These are phyloP conservation scores for Blumeriella jaapii DNA, from an alignment of 2,329 filamentous ascomycete species.

Conservation along the genomic window DNA sequence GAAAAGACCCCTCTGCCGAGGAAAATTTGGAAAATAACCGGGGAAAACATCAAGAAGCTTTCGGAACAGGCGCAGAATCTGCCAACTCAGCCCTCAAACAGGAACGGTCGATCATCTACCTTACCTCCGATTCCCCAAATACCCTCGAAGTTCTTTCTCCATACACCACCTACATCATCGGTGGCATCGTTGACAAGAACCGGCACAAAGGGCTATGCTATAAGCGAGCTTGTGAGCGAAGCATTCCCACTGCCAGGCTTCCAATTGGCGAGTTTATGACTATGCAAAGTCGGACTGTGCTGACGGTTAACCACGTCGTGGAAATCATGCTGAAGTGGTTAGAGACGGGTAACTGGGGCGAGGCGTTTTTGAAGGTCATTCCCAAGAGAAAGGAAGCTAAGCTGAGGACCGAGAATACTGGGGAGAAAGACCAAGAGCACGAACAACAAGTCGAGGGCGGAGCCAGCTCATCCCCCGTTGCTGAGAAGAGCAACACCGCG, in stretches of 20 bases:
- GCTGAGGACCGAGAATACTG: constrained; percentile 35
- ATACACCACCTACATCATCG: constrained; percentile 84
- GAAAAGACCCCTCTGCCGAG: too few relatives aligned
- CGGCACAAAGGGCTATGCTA: constrained; percentile 92
- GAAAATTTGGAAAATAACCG: not conserved
- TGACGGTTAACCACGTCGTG: constrained; percentile 90
- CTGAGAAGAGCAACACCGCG: too few relatives aligned
- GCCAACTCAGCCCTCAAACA: constrained; percentile 3
- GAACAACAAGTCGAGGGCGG: constrained; percentile 1
- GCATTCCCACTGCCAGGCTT: constrained; percentile 78
- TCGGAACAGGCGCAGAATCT: not conserved
- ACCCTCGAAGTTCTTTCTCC: constrained; percentile 75
- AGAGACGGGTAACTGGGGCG: constrained; percentile 80
- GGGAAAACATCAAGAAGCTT: not conserved
- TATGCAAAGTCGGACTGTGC: constrained; percentile 74
- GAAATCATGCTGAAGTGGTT: constrained; percentile 96
- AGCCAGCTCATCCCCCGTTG: not conserved
- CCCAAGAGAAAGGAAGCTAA: constrained; percentile 80
- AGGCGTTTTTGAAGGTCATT: constrained; percentile 79
- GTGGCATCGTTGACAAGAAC: constrained; percentile 92
- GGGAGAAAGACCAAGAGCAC: constrained; percentile 9
- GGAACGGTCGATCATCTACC: constrained; percentile 61
- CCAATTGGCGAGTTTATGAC: constrained; percentile 93
- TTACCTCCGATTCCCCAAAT: constrained; percentile 83
- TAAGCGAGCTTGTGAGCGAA: constrained; percentile 60